Percentiles rank a stretch among this genome's conserved stretches.
Evolutionary conservation across 208 protist species (phyloP).

Genomic region (Trypanosoma melophagium): DNA sequence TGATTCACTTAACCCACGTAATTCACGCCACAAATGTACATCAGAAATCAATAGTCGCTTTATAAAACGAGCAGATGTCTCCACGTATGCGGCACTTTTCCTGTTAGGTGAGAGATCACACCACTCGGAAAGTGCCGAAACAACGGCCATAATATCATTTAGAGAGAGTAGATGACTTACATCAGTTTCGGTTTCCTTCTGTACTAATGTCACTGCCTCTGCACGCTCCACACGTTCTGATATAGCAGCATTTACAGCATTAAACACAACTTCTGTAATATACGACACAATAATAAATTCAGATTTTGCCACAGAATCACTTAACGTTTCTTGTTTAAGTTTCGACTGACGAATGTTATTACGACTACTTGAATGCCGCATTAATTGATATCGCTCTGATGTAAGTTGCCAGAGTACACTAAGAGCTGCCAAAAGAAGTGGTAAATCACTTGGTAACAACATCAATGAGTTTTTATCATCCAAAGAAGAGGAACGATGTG

Average conservation of each 20-base stretch:
- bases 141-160: conserved; percentile 24
- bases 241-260: conserved; percentile 21
- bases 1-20: conserved; percentile 32
- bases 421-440: conserved; percentile 34
- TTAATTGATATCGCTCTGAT: conserved; percentile 17
- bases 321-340: background rate
- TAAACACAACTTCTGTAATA: conserved; percentile 27
- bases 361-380: background rate
- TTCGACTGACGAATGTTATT: background rate
- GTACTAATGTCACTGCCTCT: background rate
- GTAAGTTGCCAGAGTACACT: conserved; percentile 45
- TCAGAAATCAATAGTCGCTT: conserved; percentile 64
- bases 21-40: conserved; percentile 41
- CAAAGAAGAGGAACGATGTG: background rate
- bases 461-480: background rate
- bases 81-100: conserved; percentile 22
- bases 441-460: conserved; percentile 17
- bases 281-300: conserved; percentile 22
- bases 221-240: conserved; percentile 17
- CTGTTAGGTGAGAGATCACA: conserved; percentile 10
- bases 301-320: conserved; percentile 21
- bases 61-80: conserved; percentile 35
- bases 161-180: conserved; percentile 1
- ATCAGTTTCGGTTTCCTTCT: background rate
- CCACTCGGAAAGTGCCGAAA: conserved; percentile 32